Percentiles rank a stretch among this genome's conserved stretches.
Evolutionary conservation across 73 alveolate species (phyloP).

Genomic region (Uronychia setigera): DNA sequence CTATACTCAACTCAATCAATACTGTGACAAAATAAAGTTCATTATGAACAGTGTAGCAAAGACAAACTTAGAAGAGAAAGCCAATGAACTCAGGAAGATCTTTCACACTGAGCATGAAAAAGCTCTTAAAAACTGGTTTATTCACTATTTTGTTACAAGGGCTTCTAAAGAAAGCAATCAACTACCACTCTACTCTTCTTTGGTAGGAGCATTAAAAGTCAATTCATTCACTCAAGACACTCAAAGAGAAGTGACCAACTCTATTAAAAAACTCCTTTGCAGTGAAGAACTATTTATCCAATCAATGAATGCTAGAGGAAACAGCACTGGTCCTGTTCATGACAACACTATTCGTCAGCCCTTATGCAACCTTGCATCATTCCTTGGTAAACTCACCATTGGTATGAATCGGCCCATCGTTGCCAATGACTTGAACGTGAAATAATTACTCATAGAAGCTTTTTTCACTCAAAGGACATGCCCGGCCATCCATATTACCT

Average conservation of each 20-base stretch:
- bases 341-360: conserved; percentile 12
- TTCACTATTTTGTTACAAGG: conserved; percentile 59
- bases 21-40: conserved; percentile 56
- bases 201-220: conserved; percentile 40
- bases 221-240: conserved; percentile 55
- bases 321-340: background rate
- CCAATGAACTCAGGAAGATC: conserved; percentile 56
- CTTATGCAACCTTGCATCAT: conserved; percentile 80
- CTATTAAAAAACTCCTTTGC: conserved; percentile 59
- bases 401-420: conserved; percentile 88
- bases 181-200: conserved; percentile 57
- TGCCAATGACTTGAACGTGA: conserved; percentile 86
- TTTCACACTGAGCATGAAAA: conserved; percentile 46
- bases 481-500: conserved; percentile 74
- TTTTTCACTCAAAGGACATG: conserved; percentile 59
- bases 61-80: conserved; percentile 66
- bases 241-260: conserved; percentile 55
- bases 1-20: background rate
- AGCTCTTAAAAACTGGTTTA: conserved; percentile 45
- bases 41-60: conserved; percentile 52
- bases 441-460: conserved; percentile 80
- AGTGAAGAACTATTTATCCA: conserved; percentile 15
- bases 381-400: conserved; percentile 89
- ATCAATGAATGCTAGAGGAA: background rate
- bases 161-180: conserved; percentile 62